Evolutionary conservation across 352 stramenopile genomes (phyloP).

Genomic region (Globisporangium paddicum): DNA sequence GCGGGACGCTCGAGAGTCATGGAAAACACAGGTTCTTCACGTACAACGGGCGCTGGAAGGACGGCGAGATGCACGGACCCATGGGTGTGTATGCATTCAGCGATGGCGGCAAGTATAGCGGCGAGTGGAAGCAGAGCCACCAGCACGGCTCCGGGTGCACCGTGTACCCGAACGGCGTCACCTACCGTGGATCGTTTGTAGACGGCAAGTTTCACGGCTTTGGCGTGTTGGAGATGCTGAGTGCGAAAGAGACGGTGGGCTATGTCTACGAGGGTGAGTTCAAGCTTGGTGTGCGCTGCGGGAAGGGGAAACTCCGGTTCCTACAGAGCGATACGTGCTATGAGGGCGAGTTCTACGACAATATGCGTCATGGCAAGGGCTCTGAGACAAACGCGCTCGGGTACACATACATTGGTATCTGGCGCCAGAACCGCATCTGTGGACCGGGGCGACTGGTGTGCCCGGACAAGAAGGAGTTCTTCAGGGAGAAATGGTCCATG

Average conservation of each 20-base stretch:
- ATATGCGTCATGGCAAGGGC: constrained; percentile 56
- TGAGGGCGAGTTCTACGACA: constrained; percentile 63
- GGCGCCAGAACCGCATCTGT: constrained; percentile 50
- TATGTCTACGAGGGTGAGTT: constrained; percentile 70
- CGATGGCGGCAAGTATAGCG: constrained; percentile 63
- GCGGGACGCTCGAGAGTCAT: constrained; percentile 55
- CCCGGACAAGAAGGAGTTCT: constrained; percentile 36
- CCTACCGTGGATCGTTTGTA: constrained; percentile 55
- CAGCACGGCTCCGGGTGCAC: constrained; percentile 42
- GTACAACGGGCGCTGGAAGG: constrained; percentile 67
- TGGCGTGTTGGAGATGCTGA: constrained; percentile 50
- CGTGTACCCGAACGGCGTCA: constrained; percentile 65
- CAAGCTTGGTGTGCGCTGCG: constrained; percentile 31
- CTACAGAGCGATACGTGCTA: constrained; percentile 41
- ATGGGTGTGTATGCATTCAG: constrained; percentile 69
- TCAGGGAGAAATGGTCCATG: constrained; percentile 47
- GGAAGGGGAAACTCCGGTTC: constrained; percentile 39
- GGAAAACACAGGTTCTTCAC: constrained; percentile 61
- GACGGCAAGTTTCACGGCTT: constrained; percentile 59
- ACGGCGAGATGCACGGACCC: constrained; percentile 56
- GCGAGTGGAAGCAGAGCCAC: constrained; percentile 39
- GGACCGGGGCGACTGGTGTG: constrained; percentile 41
- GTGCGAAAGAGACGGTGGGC: constrained; percentile 3
- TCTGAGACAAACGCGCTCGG: constrained; percentile 56
- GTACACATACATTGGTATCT: constrained; percentile 51